Percentiles rank a stretch among this genome's conserved stretches.
Conservation (phyloP, 371 early-diverging fungal genomes). For the Zychaea mexicana region DNA sequence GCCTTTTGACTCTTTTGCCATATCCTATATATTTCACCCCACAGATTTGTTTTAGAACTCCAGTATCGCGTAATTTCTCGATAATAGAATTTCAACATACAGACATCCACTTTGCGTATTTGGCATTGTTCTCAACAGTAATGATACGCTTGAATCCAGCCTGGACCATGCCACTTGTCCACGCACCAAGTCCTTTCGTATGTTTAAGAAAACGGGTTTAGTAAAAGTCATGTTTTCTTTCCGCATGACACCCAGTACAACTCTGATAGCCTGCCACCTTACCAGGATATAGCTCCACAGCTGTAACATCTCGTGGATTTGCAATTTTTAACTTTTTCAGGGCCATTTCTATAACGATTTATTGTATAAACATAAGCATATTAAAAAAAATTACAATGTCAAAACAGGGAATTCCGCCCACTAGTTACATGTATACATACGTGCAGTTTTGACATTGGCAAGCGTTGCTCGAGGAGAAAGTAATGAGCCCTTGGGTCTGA, state of each 20-base stretch:
- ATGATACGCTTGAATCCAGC: conserved; percentile 38
- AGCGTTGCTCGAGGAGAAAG: conserved; percentile 10
- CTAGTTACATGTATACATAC: conserved; percentile 8
- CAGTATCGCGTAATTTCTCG: no score
- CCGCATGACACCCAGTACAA: background rate
- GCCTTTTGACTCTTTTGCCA: conserved; percentile 12
- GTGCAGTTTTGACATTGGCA: conserved; percentile 4
- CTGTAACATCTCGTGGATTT: conserved; percentile 27
- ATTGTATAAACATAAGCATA: background rate
- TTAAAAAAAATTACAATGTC: background rate
- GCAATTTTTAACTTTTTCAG: conserved; percentile 23
- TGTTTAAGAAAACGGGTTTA: background rate
- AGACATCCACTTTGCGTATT: conserved; percentile 29
- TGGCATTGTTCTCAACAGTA: conserved; percentile 31
- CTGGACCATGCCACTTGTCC: conserved; percentile 39
- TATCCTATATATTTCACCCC: conserved; percentile 10
- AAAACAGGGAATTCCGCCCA: no score
- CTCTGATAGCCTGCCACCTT: no score
- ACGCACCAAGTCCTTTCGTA: conserved; percentile 40
- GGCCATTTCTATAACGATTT: conserved; percentile 7
- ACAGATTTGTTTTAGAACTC: no score
- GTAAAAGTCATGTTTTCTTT: background rate
- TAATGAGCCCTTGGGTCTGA: conserved; percentile 9
- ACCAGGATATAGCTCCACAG: conserved; percentile 49
- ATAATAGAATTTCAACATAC: no score